Evolutionary conservation across 306 rosid genomes (phyloP).

Genomic region (Hippophae gyantsensis): DNA sequence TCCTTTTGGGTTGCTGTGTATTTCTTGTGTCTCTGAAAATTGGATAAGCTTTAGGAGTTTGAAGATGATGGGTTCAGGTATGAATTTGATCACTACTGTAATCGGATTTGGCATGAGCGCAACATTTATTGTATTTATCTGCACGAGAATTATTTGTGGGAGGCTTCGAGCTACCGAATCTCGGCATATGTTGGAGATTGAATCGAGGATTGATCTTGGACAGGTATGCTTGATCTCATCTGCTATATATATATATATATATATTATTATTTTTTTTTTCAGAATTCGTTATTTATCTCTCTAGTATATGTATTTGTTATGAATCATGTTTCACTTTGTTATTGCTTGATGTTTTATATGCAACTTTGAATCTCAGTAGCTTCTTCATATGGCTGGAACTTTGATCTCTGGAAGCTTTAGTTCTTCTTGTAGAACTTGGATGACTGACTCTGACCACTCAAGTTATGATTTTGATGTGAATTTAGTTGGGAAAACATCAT

Average conservation of each 20-base stretch:
- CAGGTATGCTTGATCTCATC: slow-evolving; percentile 39
- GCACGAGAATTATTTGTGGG: slow-evolving; percentile 85
- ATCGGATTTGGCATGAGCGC: slow-evolving; percentile 95
- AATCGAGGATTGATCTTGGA: slow-evolving; percentile 59
- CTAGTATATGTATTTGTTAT: background rate
- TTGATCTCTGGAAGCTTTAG: background rate
- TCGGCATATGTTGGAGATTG: slow-evolving; percentile 45
- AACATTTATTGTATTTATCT: slow-evolving; percentile 83
- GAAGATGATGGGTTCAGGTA: slow-evolving; percentile 36
- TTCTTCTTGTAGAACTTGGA: background rate
- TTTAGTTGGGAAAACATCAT: slow-evolving; percentile 1
- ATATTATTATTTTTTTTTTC: background rate
- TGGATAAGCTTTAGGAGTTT: slow-evolving; percentile 12
- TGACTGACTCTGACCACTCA: background rate
- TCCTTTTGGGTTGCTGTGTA: slow-evolving; percentile 1
- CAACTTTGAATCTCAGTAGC: background rate
- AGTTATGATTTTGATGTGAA: slow-evolving; percentile 3
- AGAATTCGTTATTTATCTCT: slow-evolving; percentile 1
- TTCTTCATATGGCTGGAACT: background rate
- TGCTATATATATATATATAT: background rate
- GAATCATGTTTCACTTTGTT: background rate
- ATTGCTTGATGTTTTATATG: background rate
- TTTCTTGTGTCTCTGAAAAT: slow-evolving; percentile 12
- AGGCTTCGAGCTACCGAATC: slow-evolving; percentile 48
- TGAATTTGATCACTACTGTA: slow-evolving; percentile 62